Percentiles rank a stretch among this genome's conserved stretches.
These are phyloP conservation scores for Cornus kousa DNA, from an alignment of 148 eudicot species.

Conservation along the genomic window DNA sequence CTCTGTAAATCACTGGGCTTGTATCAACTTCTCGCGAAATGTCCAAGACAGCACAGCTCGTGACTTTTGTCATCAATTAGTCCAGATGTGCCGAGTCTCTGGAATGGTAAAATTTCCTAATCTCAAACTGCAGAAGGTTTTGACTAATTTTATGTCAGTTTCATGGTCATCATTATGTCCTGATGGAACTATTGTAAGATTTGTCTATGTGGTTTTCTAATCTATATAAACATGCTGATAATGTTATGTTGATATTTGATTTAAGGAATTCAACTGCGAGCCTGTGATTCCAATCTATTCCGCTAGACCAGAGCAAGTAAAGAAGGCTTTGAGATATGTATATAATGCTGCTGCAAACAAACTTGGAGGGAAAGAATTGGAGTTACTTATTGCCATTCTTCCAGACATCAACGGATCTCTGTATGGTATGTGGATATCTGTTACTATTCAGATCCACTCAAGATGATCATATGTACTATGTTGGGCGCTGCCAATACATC, in stretches of 20 bases:
- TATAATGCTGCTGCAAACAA: slow-evolving; percentile 41
- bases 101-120: slow-evolving; percentile 54
- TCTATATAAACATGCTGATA: background rate
- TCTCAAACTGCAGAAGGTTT: background rate
- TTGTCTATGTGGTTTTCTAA: background rate
- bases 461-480: background rate
- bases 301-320: slow-evolving; percentile 74
- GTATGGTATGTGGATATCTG: slow-evolving; percentile 45
- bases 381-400: slow-evolving; percentile 64
- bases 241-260: slow-evolving; percentile 1
- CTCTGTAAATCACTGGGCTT: slow-evolving; percentile 65
- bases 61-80: slow-evolving; percentile 71
- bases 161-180: background rate
- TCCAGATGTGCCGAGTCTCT: slow-evolving; percentile 68
- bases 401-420: slow-evolving; percentile 83
- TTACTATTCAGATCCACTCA: background rate
- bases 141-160: background rate
- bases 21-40: slow-evolving; percentile 71
- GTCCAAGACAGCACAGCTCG: slow-evolving; percentile 66
- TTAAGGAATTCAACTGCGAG: slow-evolving; percentile 64
- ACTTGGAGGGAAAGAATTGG: slow-evolving; percentile 62
- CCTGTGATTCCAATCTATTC: slow-evolving; percentile 65
- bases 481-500: background rate
- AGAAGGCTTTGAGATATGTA: slow-evolving; percentile 65
- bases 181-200: background rate